These are phyloP conservation scores for Populus alba DNA, from an alignment of 345 rosid genomes.

Conservation along the genomic window DNA sequence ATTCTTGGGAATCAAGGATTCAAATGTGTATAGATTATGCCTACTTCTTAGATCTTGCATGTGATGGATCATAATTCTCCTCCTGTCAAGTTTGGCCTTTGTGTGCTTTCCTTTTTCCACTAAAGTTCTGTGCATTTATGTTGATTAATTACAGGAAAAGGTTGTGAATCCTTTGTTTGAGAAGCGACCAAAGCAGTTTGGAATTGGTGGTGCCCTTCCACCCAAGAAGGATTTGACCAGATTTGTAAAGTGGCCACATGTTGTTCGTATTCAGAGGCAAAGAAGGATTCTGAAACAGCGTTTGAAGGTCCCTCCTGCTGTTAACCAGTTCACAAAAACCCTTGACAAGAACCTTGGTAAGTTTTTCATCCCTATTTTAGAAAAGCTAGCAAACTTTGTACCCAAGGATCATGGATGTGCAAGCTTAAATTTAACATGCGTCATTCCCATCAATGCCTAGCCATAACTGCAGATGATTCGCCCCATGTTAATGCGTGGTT, in stretches of 20 bases:
- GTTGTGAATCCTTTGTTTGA: conserved; percentile 64
- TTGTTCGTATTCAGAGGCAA: conserved; percentile 66
- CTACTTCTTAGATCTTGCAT: neutral
- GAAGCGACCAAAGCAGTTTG: conserved; percentile 79
- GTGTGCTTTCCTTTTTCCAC: neutral
- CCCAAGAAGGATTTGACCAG: conserved; percentile 76
- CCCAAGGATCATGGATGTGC: neutral
- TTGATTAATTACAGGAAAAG: conserved; percentile 40
- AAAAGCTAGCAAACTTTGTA: neutral
- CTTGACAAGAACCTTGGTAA: conserved; percentile 80
- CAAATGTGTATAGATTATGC: neutral
- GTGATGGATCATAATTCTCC: neutral
- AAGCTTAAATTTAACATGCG: too few relatives aligned
- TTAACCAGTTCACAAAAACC: conserved; percentile 83
- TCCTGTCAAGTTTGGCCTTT: neutral
- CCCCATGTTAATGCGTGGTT: neutral
- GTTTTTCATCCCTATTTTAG: neutral
- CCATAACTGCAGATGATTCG: neutral
- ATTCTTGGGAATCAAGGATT: neutral
- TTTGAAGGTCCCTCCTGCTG: conserved; percentile 78
- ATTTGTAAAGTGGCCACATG: conserved; percentile 64
- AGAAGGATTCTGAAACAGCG: conserved; percentile 74
- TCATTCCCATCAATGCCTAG: too few relatives aligned
- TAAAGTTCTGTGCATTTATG: neutral
- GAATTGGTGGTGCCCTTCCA: conserved; percentile 82